Base-by-base conservation (phyloP, 345 rosid genomes). In the Pistacia vera region DNA sequence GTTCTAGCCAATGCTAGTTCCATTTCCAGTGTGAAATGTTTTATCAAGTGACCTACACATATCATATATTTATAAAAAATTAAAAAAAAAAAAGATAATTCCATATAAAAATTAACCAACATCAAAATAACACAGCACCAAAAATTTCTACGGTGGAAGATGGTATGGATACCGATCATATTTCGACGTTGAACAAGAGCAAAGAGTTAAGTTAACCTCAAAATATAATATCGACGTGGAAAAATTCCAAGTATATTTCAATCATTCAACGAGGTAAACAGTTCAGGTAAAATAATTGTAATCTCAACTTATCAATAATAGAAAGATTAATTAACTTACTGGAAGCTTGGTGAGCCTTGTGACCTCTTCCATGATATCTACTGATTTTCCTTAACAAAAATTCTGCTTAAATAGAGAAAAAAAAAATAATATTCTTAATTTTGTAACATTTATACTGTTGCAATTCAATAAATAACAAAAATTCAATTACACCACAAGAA, bases 291-390 rank as follows among this genome's bases (percentile, higher is more conserved):
- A 38, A 1, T 38, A 38, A 38, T 38, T 4, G 1, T 36, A 36
- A 2, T 36, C 1, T 0, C 35, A 44, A 41, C 1, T 4, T 16
- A 10, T 35, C 2, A 38, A 66, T 25, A 6, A 7, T 0, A 25
- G 56, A 10, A 22, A 18, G 12, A 17, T 44, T 33, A 44, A 0
- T n/a, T 38, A 54, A 20, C 86, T 75, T 72, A 91, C 95, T 81
- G 81, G 65, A 91, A 73, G 94, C 97, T 70, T 91, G 82, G 65
- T 89, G 98, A 13, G 98, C 82, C 70, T 87, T 0, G 80, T 74
- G 65, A 93, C 94, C 84, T 95, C 91, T 77, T 85, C 95, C 78
- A 87, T 84, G 2, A 91, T 68, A 79, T 89, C 92, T 70, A 80
- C 87, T 1, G 91, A 69, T 75, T 80, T 83, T 71, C 86, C 94